These are phyloP conservation scores for Spergularia marina DNA, from an alignment of 148 eudicot species.

Conservation along the genomic window DNA sequence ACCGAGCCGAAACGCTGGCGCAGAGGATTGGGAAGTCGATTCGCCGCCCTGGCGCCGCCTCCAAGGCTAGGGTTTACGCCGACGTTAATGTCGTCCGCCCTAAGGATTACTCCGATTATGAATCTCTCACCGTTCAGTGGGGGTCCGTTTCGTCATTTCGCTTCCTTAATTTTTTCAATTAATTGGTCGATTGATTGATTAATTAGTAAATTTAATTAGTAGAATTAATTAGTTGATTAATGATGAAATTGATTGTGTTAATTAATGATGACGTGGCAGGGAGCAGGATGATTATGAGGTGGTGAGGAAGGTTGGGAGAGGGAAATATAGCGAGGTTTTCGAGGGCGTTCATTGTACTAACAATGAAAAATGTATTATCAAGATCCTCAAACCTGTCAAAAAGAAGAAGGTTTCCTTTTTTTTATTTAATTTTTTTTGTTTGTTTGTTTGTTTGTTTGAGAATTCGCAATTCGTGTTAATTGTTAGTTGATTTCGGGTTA, in stretches of 20 bases:
- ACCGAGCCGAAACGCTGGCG: constrained; percentile 58
- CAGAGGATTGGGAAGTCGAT: constrained; percentile 81
- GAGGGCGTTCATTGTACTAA: constrained; percentile 74
- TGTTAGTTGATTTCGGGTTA: too few relatives aligned
- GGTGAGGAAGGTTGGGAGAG: constrained; percentile 93
- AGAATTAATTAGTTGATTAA: constrained; percentile 11
- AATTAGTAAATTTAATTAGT: too few relatives aligned
- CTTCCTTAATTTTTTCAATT: not conserved
- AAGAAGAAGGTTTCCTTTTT: constrained; percentile 66
- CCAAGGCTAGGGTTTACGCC: constrained; percentile 83
- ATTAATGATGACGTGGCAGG: constrained; percentile 29
- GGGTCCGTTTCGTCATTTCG: constrained; percentile 43
- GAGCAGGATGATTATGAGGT: constrained; percentile 97
- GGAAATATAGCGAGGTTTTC: constrained; percentile 94
- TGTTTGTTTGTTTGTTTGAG: too few relatives aligned
- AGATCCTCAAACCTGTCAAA: constrained; percentile 93
- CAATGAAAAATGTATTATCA: constrained; percentile 83
- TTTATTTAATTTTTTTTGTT: too few relatives aligned
- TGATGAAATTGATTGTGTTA: not conserved
- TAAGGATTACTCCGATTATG: constrained; percentile 91
- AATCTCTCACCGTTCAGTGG: constrained; percentile 89
- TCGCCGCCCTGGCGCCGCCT: constrained; percentile 86
- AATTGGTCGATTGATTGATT: constrained; percentile 14
- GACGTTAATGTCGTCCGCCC: constrained; percentile 81
- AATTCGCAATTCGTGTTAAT: too few relatives aligned